Percentiles rank a stretch among this genome's conserved stretches.
These are phyloP conservation scores for Aspergillus pseudoterreus DNA, from an alignment of 2,329 filamentous ascomycete genomes.

Conservation along the genomic window DNA sequence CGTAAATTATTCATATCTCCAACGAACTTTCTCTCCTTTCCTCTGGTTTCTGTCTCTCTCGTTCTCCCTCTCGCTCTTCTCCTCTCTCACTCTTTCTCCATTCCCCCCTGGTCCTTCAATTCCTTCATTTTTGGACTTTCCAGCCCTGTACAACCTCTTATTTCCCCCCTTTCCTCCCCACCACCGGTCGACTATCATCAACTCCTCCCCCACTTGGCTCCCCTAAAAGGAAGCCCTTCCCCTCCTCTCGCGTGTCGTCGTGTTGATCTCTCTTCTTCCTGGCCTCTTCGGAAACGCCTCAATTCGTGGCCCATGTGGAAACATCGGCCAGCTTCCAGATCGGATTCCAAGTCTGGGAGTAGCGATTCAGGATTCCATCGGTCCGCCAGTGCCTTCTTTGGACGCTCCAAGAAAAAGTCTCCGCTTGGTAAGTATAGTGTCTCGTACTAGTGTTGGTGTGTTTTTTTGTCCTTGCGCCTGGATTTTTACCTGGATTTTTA, in stretches of 20 bases:
- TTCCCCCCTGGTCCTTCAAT: slow-evolving; percentile 2
- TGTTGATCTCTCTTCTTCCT: slow-evolving; percentile 5
- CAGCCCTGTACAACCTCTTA: not conserved
- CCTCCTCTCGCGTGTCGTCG: not conserved
- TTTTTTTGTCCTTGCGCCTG: slow-evolving; percentile 10
- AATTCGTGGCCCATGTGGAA: slow-evolving; percentile 36
- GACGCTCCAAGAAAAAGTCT: slow-evolving; percentile 34
- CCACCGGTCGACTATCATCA: slow-evolving; percentile 3
- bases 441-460: slow-evolving; percentile 14
- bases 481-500: slow-evolving; percentile 5
- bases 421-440: slow-evolving; percentile 27
- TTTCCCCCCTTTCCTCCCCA: not conserved
- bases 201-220: slow-evolving; percentile 6
- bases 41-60: slow-evolving; percentile 3
- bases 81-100: not conserved
- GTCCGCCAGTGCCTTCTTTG: slow-evolving; percentile 33
- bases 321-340: slow-evolving; percentile 38
- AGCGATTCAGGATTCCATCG: slow-evolving; percentile 29
- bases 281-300: slow-evolving; percentile 4
- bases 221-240: not conserved
- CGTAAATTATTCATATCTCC: slow-evolving; percentile 20
- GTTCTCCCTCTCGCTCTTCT: not conserved
- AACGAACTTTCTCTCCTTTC: slow-evolving; percentile 11
- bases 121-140: not conserved
- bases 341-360: slow-evolving; percentile 35